These are phyloP conservation scores for Irpex sp. DNA, from an alignment of 1,284 basidiomycete genomes.

Conservation along the genomic window DNA sequence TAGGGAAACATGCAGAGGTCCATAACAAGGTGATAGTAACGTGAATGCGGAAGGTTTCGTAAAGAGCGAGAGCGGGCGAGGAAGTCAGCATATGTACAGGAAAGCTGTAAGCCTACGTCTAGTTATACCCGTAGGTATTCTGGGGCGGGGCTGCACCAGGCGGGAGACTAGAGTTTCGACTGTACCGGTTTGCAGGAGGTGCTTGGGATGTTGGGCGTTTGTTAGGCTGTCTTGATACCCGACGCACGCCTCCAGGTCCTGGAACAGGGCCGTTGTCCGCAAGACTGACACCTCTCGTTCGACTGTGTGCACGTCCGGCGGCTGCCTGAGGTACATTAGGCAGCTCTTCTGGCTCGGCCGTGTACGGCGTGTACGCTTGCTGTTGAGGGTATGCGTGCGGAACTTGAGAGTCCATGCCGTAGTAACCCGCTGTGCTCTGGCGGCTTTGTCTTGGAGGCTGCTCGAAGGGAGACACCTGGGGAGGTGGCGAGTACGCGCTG, in stretches of 20 bases:
- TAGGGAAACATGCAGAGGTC: background rate
- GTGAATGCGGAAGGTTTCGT: background rate
- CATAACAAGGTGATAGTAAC: background rate
- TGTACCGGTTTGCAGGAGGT: constrained; percentile 61
- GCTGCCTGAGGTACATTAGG: constrained; percentile 15
- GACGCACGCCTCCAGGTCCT: constrained; percentile 68
- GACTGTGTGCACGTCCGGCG: constrained; percentile 16
- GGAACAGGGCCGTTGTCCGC: constrained; percentile 80
- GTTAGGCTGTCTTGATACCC: constrained; percentile 56
- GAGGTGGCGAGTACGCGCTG: constrained; percentile 15
- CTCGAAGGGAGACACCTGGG: constrained; percentile 31
- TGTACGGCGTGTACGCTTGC: constrained; percentile 30
- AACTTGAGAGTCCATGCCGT: constrained; percentile 50
- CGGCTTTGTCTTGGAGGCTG: constrained; percentile 38
- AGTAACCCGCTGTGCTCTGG: constrained; percentile 35
- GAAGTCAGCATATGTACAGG: background rate
- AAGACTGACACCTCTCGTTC: constrained; percentile 63
- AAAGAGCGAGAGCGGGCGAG: background rate
- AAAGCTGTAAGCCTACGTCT: background rate
- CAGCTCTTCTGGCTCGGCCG: constrained; percentile 34
- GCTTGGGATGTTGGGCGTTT: constrained; percentile 56
- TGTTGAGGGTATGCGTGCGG: constrained; percentile 42
- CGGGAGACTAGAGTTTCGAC: constrained; percentile 46
- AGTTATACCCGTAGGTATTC: constrained; percentile 26
- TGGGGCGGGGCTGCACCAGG: constrained; percentile 75